Base-by-base conservation (phyloP, 2,329 filamentous ascomycete genomes). In the Colletotrichum cuscutae region DNA sequence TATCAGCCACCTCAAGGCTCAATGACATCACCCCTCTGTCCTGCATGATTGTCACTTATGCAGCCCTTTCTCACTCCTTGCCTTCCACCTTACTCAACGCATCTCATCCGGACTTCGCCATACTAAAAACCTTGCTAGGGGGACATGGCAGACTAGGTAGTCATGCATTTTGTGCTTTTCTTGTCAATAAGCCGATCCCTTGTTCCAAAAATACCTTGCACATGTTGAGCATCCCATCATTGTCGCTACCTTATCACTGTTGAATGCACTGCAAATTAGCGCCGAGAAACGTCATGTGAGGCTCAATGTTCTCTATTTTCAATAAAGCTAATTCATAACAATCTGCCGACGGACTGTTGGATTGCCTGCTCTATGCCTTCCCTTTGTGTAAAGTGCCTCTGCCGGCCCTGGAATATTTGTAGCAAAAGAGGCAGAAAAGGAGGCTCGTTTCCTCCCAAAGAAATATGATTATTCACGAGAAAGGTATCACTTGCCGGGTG, bases 381-480 rank as follows among this genome's bases (percentile, higher is more conserved):
- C 46, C 54, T 42, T 61, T 59, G 60, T 65, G 71, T n/a, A 61
- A 24, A 46, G 30, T 64, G 66, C 70, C 67, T 65, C 54, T 60
- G n/a, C 35, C 22, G 26, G 60, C 54, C 37, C 28, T 30, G 13
- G 24, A 60, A 59, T 60, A 68, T 32, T 60, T 26, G 24, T 58
- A 49, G 60, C 46, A 70, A 63, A 57, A 70, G 46, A 52, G 66
- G 60, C 54, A 60, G 59, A 70, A 59, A 61, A 60, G 42, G 56
- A 49, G 66, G 66, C 35, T 62, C 12, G 26, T 71, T 54, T 52
- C 46, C 56, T 42, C 61, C 54, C 15, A 72, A 70, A 65, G 56
- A 72, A 72, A 72, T 72, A 70, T 70, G 60, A 70, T 71, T 72
- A 70, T 72, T 49, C 66, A 72, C 66, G 61, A 62, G 57, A 71